A percentile compares a stretch with the other conserved stretches of the same genome.
These are phyloP conservation scores for Penicillium paxilli DNA, from an alignment of 495 filamentous ascomycete species.

Conservation along the genomic window DNA sequence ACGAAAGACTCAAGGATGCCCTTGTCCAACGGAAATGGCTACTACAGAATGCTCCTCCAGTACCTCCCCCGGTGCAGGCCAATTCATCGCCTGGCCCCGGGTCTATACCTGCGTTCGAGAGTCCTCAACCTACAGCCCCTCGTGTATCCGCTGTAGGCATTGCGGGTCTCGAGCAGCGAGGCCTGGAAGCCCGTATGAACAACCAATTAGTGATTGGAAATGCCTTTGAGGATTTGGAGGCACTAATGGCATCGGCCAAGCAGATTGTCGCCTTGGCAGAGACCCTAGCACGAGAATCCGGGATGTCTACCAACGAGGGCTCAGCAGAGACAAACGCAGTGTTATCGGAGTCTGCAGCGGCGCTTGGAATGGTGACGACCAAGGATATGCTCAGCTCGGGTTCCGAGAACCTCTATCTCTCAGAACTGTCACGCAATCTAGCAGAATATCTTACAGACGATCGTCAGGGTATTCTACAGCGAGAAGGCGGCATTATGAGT, in stretches of 20 bases:
- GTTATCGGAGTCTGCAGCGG: slow-evolving; percentile 79
- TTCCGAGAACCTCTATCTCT: slow-evolving; percentile 62
- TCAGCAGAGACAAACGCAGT: slow-evolving; percentile 68
- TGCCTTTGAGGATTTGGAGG: slow-evolving; percentile 95
- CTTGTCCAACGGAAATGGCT: slow-evolving; percentile 97
- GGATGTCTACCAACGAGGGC: slow-evolving; percentile 53
- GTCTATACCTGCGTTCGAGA: slow-evolving; percentile 19
- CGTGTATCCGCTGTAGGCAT: slow-evolving; percentile 77
- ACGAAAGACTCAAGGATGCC: slow-evolving; percentile 81
- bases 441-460: slow-evolving; percentile 96
- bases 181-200: slow-evolving; percentile 79
- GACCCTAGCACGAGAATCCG: slow-evolving; percentile 71
- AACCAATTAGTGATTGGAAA: slow-evolving; percentile 91
- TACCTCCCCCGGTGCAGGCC: slow-evolving; percentile 62
- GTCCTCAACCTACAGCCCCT: slow-evolving; percentile 25
- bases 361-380: slow-evolving; percentile 85
- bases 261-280: slow-evolving; percentile 93
- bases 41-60: slow-evolving; percentile 85
- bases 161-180: slow-evolving; percentile 84
- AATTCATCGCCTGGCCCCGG: slow-evolving; percentile 18
- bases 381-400: slow-evolving; percentile 79
- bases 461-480: slow-evolving; percentile 71
- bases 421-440: slow-evolving; percentile 82
- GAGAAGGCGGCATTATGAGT: slow-evolving; percentile 90
- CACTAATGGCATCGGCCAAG: slow-evolving; percentile 95